These are phyloP conservation scores for Trypanosomatidae sp. DNA, from an alignment of 208 protist species.

Conservation along the genomic window DNA sequence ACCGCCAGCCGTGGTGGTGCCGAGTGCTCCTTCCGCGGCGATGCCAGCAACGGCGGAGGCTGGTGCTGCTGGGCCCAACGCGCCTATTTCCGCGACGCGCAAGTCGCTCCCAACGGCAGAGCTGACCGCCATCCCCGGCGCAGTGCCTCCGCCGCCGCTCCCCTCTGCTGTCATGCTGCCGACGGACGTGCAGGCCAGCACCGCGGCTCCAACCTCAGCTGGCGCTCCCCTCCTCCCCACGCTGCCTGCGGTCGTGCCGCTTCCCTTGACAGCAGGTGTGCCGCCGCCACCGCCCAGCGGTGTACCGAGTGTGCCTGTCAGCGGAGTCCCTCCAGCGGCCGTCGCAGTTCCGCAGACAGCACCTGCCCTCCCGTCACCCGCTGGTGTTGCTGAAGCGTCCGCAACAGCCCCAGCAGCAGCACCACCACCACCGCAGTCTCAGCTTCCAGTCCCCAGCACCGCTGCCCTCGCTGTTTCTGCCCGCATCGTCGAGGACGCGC, in stretches of 20 bases:
- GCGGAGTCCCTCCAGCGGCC: no score
- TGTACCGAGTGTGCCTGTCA: no score
- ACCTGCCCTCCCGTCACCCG: no score
- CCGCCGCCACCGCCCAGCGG: no score
- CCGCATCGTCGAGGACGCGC: constrained; percentile 10
- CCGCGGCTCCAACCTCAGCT: no score
- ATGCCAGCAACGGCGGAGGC: no score
- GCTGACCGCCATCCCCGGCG: background rate
- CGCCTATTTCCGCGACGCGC: constrained; percentile 4
- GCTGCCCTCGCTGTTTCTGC: constrained; percentile 7
- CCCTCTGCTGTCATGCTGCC: background rate
- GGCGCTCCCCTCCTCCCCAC: no score
- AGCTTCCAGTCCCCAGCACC: background rate
- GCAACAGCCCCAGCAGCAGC: background rate
- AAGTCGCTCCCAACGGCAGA: constrained; percentile 11
- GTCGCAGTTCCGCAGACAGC: no score
- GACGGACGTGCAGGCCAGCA: background rate
- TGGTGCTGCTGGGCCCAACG: no score
- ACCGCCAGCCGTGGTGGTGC: background rate
- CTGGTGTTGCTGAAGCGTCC: no score
- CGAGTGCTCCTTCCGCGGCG: background rate
- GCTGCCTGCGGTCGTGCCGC: no score
- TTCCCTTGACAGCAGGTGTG: no score
- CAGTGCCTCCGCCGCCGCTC: background rate
- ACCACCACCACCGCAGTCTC: background rate